Base-by-base conservation (phyloP, 2,329 filamentous ascomycete species). In the Davidsoniella virescens region DNA sequence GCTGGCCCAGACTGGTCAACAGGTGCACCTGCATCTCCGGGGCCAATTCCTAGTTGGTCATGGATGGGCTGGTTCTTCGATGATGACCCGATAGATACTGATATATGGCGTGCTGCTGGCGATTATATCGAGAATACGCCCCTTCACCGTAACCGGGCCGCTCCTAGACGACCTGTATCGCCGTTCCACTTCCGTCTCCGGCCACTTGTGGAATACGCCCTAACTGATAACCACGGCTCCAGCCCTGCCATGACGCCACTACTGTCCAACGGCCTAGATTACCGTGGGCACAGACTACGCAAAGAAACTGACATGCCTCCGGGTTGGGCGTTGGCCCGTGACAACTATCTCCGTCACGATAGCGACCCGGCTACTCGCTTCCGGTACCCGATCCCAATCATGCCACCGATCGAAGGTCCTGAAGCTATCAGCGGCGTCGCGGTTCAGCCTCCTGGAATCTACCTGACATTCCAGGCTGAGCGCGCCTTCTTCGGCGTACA, bases 61-160 rank as follows among this genome's bases (percentile, higher is more conserved):
- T 70, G 67, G 67, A 65, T 70, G 63, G 67, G 67, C 18, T 70
- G 67, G 67, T 68, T 66, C 63, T 68, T 67, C 50, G 67, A 70
- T 51, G 65, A 63, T 25, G 60, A 69, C 12, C 62, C 67, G 5
- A 64, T 66, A 12, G 67, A 70, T 49, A 54, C 69, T 51, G 60
- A 58, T 5, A 58, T 70, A 9, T 70, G 67, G 67, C 62, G 62
- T 44, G 65, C 66, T 1, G 64, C 66, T 1, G 64, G 65, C 7
- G 67, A 70, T 55, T 69, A 69, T 48, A 62, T 70, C 8, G 64
- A 67, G 53, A 62, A 66, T 25, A 60, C 64, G 5, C 59, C 57
- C 8, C 54, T 59, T 1, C 56, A 56, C 4, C 64, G 62, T 44
- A 60, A 60, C 14, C 62, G 62, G 1, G 57, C 59, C 46, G 59